These are phyloP conservation scores for Spiraea crenata DNA, from an alignment of 331 rosid genomes.

Conservation along the genomic window DNA sequence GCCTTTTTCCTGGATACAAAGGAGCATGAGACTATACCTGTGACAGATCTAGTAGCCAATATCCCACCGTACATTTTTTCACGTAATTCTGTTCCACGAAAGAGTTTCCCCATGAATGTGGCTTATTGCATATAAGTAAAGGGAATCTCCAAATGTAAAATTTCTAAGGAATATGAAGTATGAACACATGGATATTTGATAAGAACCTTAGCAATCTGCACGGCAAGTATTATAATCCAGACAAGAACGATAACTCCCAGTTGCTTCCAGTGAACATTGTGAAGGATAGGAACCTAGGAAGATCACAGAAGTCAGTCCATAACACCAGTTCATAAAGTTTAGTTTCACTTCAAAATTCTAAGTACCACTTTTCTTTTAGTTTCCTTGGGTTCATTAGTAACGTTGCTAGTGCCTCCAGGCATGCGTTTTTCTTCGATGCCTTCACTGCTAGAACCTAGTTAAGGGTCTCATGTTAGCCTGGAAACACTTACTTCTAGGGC, in stretches of 20 bases:
- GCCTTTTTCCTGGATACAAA: not conserved
- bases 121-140: not conserved
- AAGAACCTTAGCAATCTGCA: constrained; percentile 33
- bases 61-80: constrained; percentile 25
- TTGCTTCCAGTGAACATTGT: constrained; percentile 32
- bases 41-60: constrained; percentile 29
- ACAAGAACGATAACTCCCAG: constrained; percentile 21
- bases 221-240: constrained; percentile 29
- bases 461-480: not conserved
- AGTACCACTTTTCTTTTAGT: constrained; percentile 1
- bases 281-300: constrained; percentile 24
- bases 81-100: constrained; percentile 12
- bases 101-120: not conserved
- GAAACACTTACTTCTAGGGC: not conserved
- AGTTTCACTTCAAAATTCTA: not conserved
- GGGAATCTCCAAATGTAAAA: constrained; percentile 3
- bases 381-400: constrained; percentile 5
- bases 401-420: not conserved
- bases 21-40: constrained; percentile 26
- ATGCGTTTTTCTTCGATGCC: constrained; percentile 9
- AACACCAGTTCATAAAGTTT: not conserved
- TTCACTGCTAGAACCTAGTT: not conserved
- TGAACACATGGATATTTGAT: not conserved
- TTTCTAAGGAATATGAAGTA: not conserved
- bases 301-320: constrained; percentile 6